Evolutionary conservation across 1,284 basidiomycete species (phyloP), one percentile per base, ranked within the genome.

Genomic region (Cerioporus squamosus): DNA sequence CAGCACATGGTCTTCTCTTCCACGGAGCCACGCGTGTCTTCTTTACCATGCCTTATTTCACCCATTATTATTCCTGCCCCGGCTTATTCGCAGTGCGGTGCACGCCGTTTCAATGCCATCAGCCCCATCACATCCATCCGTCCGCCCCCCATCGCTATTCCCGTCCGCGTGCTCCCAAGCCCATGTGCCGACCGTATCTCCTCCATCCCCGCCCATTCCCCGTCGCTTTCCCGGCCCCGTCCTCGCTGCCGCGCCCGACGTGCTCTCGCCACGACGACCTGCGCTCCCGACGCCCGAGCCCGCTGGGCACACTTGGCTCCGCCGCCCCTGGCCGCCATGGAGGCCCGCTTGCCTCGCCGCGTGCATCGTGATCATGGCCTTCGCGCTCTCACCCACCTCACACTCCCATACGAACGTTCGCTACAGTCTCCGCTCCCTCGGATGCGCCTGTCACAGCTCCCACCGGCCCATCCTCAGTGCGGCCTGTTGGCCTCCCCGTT

Each of bases 1-100:
- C 63, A 68, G 66, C 66, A 68, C 66, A 68, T 68, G 66, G 63
- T 62, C 60, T 55, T 54, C 53, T 52, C 55, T 66, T 66, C 64
- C 63, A 62, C 61, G 61, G 56, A 61, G 61, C 65, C 66, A 66
- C 66, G 66, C 65, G 65, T 62, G 60, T 61, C 53, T 63, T 61
- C 56, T 43, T 50, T 55, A 50, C 54, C 54, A 60, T 45, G 45
- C 55, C 59, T 61, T 57, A 48, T 59, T 59, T 51, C 60, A 43
- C 58, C 51, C 55, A 51, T 57, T 56, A 56, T 53, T 61, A 54
- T 59, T 57, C 52, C 48, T 59, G 22, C 57, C 31, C 46, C 49
- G 52, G 44, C 53, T 52, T 61, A 55, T 58, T 59, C 59, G 44
- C 62, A 54, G 57, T 51, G 61, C 61, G 57, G 55, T 59, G 57